Conservation (phyloP, 148 eudicot genomes). For the Arbutus unedo region DNA sequence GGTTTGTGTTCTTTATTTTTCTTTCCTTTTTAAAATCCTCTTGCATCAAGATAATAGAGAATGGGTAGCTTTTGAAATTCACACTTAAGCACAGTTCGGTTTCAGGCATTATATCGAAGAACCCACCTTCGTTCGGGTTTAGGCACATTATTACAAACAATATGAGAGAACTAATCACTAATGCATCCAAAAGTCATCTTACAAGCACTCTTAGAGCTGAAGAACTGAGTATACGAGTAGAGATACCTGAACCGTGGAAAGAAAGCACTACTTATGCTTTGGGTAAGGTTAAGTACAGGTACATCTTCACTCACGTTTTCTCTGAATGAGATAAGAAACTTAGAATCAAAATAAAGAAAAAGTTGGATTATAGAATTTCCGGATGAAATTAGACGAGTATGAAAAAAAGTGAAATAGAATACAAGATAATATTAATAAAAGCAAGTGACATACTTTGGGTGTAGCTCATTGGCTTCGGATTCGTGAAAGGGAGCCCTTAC, state of each 20-base stretch:
- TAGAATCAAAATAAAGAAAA: slow-evolving; percentile 8
- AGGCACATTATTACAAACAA: not conserved
- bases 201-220: not conserved
- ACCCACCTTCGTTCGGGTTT: not conserved
- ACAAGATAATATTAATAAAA: not conserved
- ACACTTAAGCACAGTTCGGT: not conserved
- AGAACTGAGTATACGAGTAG: slow-evolving; percentile 1
- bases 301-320: slow-evolving; percentile 27
- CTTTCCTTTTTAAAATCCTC: not conserved
- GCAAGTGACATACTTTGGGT: slow-evolving; percentile 28
- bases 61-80: not conserved
- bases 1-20: not conserved
- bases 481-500: slow-evolving; percentile 49
- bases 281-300: slow-evolving; percentile 42
- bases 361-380: not conserved
- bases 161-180: not conserved
- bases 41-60: not conserved
- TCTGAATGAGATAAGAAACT: slow-evolving; percentile 26
- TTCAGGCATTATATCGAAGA: not conserved
- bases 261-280: slow-evolving; percentile 72
- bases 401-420: not conserved
- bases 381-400: not conserved
- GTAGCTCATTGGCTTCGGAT: slow-evolving; percentile 25
- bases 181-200: slow-evolving; percentile 6
- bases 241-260: slow-evolving; percentile 77